These are phyloP conservation scores for Fraxinus pennsylvanica DNA, from an alignment of 257 asterid genomes.

Conservation along the genomic window DNA sequence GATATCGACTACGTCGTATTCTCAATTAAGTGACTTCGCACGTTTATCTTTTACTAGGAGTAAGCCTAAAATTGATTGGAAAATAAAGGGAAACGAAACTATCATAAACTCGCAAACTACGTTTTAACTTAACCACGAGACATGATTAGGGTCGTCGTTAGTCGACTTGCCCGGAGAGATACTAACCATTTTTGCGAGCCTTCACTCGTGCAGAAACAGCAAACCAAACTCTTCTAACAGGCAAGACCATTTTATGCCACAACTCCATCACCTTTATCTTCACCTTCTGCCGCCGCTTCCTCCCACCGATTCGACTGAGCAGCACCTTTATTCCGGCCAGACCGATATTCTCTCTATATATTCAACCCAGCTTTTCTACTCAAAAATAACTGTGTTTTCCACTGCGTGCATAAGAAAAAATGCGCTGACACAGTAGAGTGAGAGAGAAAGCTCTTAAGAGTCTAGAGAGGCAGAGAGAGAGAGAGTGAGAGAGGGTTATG, in stretches of 20 bases:
- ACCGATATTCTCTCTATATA: constrained; percentile 20
- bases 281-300: constrained; percentile 50
- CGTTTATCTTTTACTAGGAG: no score
- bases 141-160: no score
- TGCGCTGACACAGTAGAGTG: neutral
- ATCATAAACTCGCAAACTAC: no score
- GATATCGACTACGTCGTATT: no score
- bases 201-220: constrained; percentile 64
- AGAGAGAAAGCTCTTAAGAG: constrained; percentile 8
- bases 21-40: no score
- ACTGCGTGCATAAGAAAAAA: constrained; percentile 27
- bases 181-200: constrained; percentile 64
- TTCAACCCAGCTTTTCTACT: neutral
- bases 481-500: neutral
- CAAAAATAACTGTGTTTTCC: no score
- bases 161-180: neutral
- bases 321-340: constrained; percentile 74
- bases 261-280: constrained; percentile 46
- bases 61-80: no score
- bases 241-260: constrained; percentile 79
- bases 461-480: neutral
- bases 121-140: no score
- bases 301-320: constrained; percentile 58
- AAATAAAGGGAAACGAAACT: no score
- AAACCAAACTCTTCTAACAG: constrained; percentile 71